Base-by-base conservation (phyloP, 768 basidiomycete species). In the Lyophyllum shimeji region DNA sequence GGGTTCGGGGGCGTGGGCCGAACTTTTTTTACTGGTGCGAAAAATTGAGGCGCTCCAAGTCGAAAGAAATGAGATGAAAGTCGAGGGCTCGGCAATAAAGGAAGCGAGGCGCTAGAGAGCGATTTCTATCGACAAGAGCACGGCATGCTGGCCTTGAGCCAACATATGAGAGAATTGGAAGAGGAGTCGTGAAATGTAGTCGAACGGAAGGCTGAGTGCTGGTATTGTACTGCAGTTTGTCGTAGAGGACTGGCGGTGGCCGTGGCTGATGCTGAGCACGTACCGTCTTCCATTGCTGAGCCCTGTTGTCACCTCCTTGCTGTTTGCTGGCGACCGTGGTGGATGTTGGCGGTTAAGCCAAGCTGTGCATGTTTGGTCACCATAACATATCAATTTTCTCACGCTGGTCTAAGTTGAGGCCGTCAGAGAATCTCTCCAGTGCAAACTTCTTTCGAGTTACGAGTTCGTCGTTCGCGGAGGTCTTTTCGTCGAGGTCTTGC, bases 221-320 rank as follows among this genome's bases (percentile, higher is more conserved):
- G 70, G 56, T 61, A 63, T 52, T 56, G 53, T 61, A 59, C 60
- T 60, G 60, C 53, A 53, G 45, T 52, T 51, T 59, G 55, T 61
- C 57, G 59, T 43, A 56, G 52, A 76, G 74, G 74, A 73, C 71
- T 78, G 70, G 83, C 76, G 76, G 85, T 76, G 72, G 85, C 74
- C 78, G 86, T 77, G 75, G 84, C 76, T 82, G 84, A 86, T 86
- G 86, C 79, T 87, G 87, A 80, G 70, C 76, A 89, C 87, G 87
- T 89, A 89, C 87, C 87, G 85, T 89, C 77, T 77, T 80, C 78
- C 78, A 80, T 79, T 65, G 61, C 65, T 74, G 73, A 52, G 21
- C 31, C 46, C 42, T 58, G 56, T 34, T 55, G 52, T 62, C 39
- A 57, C 40, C 44, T 55, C 49, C 46, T 54, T 34, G 50, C 33